Evolutionary conservation across 305 asterid species (phyloP).

Genomic region (Solanum hybrid): DNA sequence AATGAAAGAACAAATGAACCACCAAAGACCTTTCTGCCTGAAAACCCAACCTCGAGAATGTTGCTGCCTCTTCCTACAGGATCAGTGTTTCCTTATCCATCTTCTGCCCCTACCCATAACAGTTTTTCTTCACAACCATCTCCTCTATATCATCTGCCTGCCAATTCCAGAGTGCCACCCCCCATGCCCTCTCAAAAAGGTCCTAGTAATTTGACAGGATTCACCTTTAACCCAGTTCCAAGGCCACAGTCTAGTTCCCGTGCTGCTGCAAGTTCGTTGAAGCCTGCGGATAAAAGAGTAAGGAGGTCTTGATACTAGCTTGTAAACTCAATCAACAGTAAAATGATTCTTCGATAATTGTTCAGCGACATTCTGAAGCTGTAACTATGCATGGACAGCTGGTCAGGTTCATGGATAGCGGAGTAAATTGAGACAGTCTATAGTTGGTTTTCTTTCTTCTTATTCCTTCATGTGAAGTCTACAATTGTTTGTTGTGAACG

Average conservation of each 20-base stretch:
- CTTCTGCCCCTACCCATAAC: neutral
- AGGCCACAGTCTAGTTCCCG: slow-evolving; percentile 3
- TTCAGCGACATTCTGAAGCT: neutral
- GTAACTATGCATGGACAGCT: neutral
- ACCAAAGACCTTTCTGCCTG: neutral
- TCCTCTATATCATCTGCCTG: slow-evolving; percentile 3
- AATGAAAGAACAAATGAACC: slow-evolving; percentile 1
- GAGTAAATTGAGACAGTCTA: neutral
- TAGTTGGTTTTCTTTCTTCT: neutral
- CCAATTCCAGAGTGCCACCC: neutral
- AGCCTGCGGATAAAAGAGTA: slow-evolving; percentile 5
- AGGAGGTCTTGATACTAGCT: slow-evolving; percentile 6
- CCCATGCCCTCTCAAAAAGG: slow-evolving; percentile 2
- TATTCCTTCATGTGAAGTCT: neutral
- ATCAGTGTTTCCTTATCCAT: neutral
- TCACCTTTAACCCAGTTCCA: neutral
- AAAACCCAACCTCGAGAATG: neutral
- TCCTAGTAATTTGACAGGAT: slow-evolving; percentile 11
- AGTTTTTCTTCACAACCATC: neutral
- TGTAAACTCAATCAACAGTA: neutral
- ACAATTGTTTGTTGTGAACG: neutral
- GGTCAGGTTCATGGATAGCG: neutral
- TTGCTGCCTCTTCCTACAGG: slow-evolving; percentile 2
- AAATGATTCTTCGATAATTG: neutral
- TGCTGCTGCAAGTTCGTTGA: neutral